Evolutionary conservation across 257 asterid genomes (phyloP).

Genomic region (Leonotis leonurus): DNA sequence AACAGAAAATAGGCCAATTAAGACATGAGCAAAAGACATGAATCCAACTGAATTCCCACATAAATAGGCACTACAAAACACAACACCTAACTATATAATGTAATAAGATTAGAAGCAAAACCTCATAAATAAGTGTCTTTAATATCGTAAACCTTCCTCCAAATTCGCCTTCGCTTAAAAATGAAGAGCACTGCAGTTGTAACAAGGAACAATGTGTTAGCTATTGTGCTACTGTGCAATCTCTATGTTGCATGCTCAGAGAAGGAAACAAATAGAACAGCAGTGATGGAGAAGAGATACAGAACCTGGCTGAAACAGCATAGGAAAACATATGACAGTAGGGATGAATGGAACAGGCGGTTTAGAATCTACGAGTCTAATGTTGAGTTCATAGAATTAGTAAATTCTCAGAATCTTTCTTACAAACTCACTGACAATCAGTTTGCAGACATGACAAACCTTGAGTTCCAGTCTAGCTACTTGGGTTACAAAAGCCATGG

Average conservation of each 20-base stretch:
- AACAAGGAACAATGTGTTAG: not conserved
- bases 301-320: slow-evolving; percentile 36
- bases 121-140: not conserved
- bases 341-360: slow-evolving; percentile 48
- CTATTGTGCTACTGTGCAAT: slow-evolving; percentile 19
- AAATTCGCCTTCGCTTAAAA: not conserved
- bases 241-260: slow-evolving; percentile 21
- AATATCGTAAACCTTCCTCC: slow-evolving; percentile 8
- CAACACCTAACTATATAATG: not conserved
- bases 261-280: not conserved
- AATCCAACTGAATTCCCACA: slow-evolving; percentile 36
- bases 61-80: slow-evolving; percentile 5
- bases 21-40: slow-evolving; percentile 27
- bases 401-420: slow-evolving; percentile 53
- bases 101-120: not conserved
- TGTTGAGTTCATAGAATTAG: slow-evolving; percentile 31
- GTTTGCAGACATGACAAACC: slow-evolving; percentile 65
- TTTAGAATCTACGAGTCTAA: slow-evolving; percentile 54
- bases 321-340: slow-evolving; percentile 24
- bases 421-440: slow-evolving; percentile 46
- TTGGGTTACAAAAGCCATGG: slow-evolving; percentile 31
- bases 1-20: slow-evolving; percentile 12
- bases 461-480: slow-evolving; percentile 44
- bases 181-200: slow-evolving; percentile 23
- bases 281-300: slow-evolving; percentile 30